phyloP scores from a whole-genome alignment of 495 filamentous ascomycete species.

The Clavariopsis aquatica region DNA sequence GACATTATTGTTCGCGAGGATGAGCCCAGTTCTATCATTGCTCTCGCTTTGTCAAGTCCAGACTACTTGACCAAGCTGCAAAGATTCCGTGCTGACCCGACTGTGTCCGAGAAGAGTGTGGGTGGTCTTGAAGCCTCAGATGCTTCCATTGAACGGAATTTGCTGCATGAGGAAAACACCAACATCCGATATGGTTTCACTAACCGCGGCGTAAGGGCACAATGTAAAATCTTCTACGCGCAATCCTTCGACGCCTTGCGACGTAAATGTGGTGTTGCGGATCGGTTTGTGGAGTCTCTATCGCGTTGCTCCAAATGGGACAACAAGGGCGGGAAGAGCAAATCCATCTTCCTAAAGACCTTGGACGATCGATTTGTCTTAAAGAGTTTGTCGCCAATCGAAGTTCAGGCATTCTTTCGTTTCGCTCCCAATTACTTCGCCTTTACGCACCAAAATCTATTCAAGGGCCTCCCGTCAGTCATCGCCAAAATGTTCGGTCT shows the following conservation, averaged over 20 bases:
- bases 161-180: conserved; percentile 79
- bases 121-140: conserved; percentile 36
- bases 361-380: conserved; percentile 92
- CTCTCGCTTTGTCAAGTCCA: conserved; percentile 80
- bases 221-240: conserved; percentile 96
- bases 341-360: conserved; percentile 97
- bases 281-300: conserved; percentile 91
- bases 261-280: conserved; percentile 85
- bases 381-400: conserved; percentile 83
- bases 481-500: conserved; percentile 99
- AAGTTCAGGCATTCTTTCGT: conserved; percentile 89
- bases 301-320: conserved; percentile 98
- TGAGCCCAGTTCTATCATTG: conserved; percentile 93
- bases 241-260: conserved; percentile 96
- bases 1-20: conserved; percentile 97
- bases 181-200: conserved; percentile 94
- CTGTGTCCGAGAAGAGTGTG: conserved; percentile 35
- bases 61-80: conserved; percentile 81
- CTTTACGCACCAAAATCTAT: conserved; percentile 93
- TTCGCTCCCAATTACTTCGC: conserved; percentile 97
- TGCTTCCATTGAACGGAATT: conserved; percentile 46
- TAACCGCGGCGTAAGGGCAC: conserved; percentile 87
- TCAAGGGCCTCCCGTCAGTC: conserved; percentile 92
- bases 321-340: conserved; percentile 96
- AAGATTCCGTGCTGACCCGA: conserved; percentile 62